A percentile compares a stretch with the other conserved stretches of the same genome.
Conservation (phyloP, 305 asterid species). For the Rubia tinctorum region DNA sequence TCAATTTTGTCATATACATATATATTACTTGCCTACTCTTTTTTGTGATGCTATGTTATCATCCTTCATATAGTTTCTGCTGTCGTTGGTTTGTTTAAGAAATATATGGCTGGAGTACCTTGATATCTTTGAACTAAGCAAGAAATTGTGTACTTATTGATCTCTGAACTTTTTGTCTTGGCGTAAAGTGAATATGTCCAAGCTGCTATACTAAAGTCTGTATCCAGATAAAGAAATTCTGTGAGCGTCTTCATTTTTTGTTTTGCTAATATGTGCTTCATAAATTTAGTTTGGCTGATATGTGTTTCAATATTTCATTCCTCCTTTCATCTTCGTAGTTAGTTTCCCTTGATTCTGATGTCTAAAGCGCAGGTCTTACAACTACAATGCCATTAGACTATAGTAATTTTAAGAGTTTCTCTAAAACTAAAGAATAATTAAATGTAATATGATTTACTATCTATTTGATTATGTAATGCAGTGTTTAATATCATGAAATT, state of each 20-base stretch:
- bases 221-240: neutral
- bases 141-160: conserved; percentile 21
- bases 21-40: neutral
- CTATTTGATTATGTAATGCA: too few relatives aligned
- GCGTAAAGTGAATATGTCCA: neutral
- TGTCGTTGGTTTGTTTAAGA: neutral
- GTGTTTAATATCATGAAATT: too few relatives aligned
- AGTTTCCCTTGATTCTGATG: too few relatives aligned
- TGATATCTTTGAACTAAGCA: neutral
- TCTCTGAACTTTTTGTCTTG: neutral
- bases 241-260: conserved; percentile 18
- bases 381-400: too few relatives aligned
- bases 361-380: too few relatives aligned
- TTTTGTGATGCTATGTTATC: neutral
- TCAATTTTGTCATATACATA: neutral
- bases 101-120: neutral
- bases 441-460: too few relatives aligned
- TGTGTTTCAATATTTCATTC: too few relatives aligned
- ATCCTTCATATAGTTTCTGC: neutral
- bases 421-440: too few relatives aligned
- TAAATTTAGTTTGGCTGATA: too few relatives aligned
- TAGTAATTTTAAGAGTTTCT: too few relatives aligned
- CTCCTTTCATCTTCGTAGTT: too few relatives aligned
- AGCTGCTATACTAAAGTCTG: neutral
- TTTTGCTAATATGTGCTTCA: conserved; percentile 2